phyloP scores from a whole-genome alignment of 164 flowering plant genomes.

The Echeveria elegans region DNA sequence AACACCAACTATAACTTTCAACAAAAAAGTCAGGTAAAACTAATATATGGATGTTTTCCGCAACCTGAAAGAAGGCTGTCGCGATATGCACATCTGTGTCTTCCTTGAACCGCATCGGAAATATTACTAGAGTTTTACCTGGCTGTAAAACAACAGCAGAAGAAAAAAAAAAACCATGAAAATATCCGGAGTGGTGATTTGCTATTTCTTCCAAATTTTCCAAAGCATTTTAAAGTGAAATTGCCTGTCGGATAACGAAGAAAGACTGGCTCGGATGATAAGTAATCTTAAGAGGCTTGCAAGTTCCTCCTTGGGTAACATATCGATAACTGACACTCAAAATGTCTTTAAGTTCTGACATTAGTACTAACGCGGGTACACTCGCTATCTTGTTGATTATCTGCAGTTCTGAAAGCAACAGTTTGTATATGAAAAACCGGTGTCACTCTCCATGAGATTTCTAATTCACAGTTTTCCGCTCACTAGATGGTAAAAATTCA shows the following conservation, averaged over 20 bases:
- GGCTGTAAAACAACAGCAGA: conserved; percentile 28
- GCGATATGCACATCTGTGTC: conserved; percentile 49
- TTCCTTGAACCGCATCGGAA: conserved; percentile 13
- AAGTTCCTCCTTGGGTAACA: conserved; percentile 21
- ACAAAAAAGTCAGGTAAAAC: neutral
- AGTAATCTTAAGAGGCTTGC: conserved; percentile 59
- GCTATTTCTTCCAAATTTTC: too few species aligned
- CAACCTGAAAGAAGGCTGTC: conserved; percentile 78
- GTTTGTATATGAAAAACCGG: conserved; percentile 2
- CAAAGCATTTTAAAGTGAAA: neutral
- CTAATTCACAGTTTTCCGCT: neutral
- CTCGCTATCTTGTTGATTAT: conserved; percentile 46
- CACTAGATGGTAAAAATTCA: neutral
- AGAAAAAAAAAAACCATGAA: neutral
- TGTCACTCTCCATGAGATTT: neutral
- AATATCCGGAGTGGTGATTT: neutral
- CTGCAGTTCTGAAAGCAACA: conserved; percentile 31
- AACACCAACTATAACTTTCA: neutral
- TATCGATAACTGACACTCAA: conserved; percentile 36
- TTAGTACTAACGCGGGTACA: conserved; percentile 52
- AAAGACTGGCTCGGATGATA: conserved; percentile 74
- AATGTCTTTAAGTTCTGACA: conserved; percentile 71
- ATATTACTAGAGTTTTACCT: neutral
- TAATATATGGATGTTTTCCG: neutral
- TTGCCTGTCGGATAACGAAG: conserved; percentile 69